These are phyloP conservation scores for Sclerotinia spermophila DNA, from an alignment of 2,329 filamentous ascomycete species.

Conservation along the genomic window DNA sequence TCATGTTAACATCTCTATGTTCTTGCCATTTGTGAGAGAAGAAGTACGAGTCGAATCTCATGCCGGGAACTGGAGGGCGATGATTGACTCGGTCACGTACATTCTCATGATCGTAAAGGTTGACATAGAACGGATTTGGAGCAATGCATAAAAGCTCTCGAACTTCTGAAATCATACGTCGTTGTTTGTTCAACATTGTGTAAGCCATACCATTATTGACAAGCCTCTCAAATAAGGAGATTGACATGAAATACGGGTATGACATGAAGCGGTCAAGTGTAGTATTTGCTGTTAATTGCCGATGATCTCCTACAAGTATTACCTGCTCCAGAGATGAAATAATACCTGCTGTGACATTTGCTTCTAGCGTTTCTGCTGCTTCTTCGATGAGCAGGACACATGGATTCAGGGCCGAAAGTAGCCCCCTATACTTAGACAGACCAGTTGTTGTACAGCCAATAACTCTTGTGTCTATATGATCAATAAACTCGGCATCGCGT, in stretches of 20 bases:
- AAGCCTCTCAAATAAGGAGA: conserved; percentile 67
- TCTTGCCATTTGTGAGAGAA: conserved; percentile 66
- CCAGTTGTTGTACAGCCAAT: conserved; percentile 59
- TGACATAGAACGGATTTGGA: conserved; percentile 54
- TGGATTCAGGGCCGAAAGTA: conserved; percentile 58
- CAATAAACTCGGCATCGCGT: conserved; percentile 44
- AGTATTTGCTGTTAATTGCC: conserved; percentile 62
- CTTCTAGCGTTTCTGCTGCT: conserved; percentile 57
- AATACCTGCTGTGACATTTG: conserved; percentile 55
- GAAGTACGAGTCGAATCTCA: conserved; percentile 61
- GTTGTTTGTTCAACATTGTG: conserved; percentile 56
- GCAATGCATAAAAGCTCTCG: conserved; percentile 49
- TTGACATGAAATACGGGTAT: conserved; percentile 55
- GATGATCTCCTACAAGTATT: conserved; percentile 66
- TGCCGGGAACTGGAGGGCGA: conserved; percentile 55
- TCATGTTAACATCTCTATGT: conserved; percentile 57
- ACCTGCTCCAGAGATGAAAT: conserved; percentile 60
- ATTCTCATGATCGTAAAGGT: conserved; percentile 54
- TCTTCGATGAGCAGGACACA: conserved; percentile 65
- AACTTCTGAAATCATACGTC: conserved; percentile 68
- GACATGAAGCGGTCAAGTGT: conserved; percentile 52
- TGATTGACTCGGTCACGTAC: conserved; percentile 50
- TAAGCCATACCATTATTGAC: conserved; percentile 53
- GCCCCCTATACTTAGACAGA: conserved; percentile 62
- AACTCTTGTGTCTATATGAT: conserved; percentile 53